Evolutionary conservation across 345 rosid genomes (phyloP).

Genomic region (Eucalyptus paniculata): DNA sequence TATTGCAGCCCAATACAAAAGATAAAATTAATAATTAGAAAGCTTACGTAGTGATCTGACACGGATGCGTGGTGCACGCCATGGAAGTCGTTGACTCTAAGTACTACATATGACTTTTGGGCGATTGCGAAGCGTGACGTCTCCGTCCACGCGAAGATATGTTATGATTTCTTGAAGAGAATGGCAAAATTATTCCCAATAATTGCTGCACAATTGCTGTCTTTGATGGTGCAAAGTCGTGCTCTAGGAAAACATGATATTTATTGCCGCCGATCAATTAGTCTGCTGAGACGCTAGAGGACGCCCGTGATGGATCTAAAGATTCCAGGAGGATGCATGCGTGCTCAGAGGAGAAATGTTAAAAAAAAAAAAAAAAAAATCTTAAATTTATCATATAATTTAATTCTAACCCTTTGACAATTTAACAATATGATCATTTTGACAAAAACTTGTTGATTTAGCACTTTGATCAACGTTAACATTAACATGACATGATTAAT

Average conservation of each 20-base stretch:
- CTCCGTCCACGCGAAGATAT: background rate
- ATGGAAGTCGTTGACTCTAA: background rate
- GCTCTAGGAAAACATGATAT: background rate
- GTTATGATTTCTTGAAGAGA: background rate
- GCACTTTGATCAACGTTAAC: accelerated
- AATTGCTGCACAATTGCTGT: background rate
- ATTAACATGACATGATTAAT: accelerated
- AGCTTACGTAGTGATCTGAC: background rate
- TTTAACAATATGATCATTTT: too few species aligned
- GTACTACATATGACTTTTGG: background rate
- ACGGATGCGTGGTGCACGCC: background rate
- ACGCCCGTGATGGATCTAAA: background rate
- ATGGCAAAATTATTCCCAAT: background rate
- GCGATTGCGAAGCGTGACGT: background rate
- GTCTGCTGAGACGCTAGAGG: background rate
- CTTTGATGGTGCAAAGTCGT: background rate
- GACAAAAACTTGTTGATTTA: accelerated
- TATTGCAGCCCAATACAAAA: background rate
- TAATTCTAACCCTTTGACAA: accelerated
- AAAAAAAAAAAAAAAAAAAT: accelerated
- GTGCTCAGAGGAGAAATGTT: too few species aligned
- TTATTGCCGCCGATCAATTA: background rate
- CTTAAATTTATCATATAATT: background rate
- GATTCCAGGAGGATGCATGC: background rate
- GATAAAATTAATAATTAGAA: background rate